Evolutionary conservation across 2,329 filamentous ascomycete genomes (phyloP).

Genomic region (Epichloe amarillans): DNA sequence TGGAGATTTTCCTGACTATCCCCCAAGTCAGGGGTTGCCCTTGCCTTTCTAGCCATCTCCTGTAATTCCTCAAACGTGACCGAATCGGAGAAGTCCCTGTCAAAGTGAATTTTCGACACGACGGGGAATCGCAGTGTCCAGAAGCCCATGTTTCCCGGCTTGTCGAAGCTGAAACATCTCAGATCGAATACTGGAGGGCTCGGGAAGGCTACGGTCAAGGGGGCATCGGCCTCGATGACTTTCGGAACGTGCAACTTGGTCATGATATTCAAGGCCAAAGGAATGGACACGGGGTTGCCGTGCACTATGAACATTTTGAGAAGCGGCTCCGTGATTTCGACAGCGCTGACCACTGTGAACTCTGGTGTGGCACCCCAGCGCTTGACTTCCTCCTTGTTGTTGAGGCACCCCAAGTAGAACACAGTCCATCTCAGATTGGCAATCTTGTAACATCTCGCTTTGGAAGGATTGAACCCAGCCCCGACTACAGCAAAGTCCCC

Average conservation of each 20-base stretch:
- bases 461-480: slow-evolving; percentile 53
- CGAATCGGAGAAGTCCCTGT: slow-evolving; percentile 56
- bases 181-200: slow-evolving; percentile 68
- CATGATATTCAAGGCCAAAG: slow-evolving; percentile 21
- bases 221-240: slow-evolving; percentile 26
- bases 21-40: slow-evolving; percentile 31
- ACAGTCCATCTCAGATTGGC: slow-evolving; percentile 58
- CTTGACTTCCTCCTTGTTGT: slow-evolving; percentile 49
- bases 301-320: slow-evolving; percentile 36
- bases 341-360: slow-evolving; percentile 54
- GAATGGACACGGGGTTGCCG: slow-evolving; percentile 30
- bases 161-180: slow-evolving; percentile 68
- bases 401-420: slow-evolving; percentile 66
- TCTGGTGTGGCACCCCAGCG: slow-evolving; percentile 37
- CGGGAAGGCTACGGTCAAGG: slow-evolving; percentile 45
- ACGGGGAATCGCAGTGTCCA: slow-evolving; percentile 66
- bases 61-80: slow-evolving; percentile 60
- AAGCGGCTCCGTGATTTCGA: slow-evolving; percentile 40
- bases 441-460: slow-evolving; percentile 42
- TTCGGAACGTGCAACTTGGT: slow-evolving; percentile 35
- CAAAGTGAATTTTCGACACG: slow-evolving; percentile 64
- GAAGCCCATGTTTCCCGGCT: slow-evolving; percentile 52
- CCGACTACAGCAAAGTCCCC: slow-evolving; percentile 74
- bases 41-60: slow-evolving; percentile 45
- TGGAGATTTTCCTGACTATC: slow-evolving; percentile 46